Conservation (phyloP, 306 rosid species). For the Gleditsia sinensis region DNA sequence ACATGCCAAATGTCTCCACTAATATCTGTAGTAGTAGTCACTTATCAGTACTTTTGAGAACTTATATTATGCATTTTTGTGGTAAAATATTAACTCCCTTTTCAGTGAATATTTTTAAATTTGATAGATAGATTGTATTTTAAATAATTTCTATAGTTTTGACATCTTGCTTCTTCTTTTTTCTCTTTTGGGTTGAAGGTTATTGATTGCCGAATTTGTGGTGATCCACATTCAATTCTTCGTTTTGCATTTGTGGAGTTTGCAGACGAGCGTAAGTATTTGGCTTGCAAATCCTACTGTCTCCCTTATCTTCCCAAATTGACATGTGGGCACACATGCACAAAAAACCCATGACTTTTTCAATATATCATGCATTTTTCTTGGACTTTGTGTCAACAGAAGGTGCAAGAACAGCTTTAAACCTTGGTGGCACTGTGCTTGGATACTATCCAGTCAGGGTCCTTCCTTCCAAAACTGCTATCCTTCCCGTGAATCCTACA, state of each 20-base stretch:
- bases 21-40: neutral
- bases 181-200: constrained; percentile 50
- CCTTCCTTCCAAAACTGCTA: constrained; percentile 86
- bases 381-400: constrained; percentile 49
- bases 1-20: neutral
- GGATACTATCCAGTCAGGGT: constrained; percentile 85
- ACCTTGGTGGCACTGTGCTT: constrained; percentile 77
- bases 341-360: neutral
- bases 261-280: constrained; percentile 70
- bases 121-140: neutral
- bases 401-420: constrained; percentile 75
- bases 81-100: neutral
- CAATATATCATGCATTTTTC: constrained; percentile 19
- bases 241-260: constrained; percentile 92
- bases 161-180: neutral
- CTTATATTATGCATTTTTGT: neutral
- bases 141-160: neutral
- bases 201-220: constrained; percentile 77
- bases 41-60: neutral
- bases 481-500: constrained; percentile 86
- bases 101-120: neutral
- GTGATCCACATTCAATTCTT: constrained; percentile 79
- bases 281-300: constrained; percentile 4
- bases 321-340: neutral
- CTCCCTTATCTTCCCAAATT: neutral